Percentiles rank a stretch among this genome's conserved stretches.
Evolutionary conservation across 2,329 filamentous ascomycete species (phyloP).

Genomic region (Penicillium sp.): DNA sequence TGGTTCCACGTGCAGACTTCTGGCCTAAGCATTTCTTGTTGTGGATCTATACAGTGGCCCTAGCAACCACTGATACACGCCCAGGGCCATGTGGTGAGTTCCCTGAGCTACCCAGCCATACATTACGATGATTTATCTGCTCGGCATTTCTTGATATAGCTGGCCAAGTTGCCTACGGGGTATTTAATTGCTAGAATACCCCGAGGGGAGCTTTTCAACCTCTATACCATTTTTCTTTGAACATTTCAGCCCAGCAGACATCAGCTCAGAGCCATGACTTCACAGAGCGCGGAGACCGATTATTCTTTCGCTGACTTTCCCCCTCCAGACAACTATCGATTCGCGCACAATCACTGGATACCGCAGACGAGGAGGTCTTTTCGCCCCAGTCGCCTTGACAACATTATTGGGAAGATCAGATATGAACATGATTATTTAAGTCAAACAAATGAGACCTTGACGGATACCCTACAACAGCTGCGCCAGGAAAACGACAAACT

Average conservation of each 20-base stretch:
- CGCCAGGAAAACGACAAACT: background rate
- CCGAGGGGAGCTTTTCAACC: background rate
- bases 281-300: background rate
- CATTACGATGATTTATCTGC: background rate
- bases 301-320: background rate
- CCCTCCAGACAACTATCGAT: background rate
- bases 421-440: background rate
- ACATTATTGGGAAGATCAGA: background rate
- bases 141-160: background rate
- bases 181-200: background rate
- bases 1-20: background rate
- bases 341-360: background rate
- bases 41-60: background rate
- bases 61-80: background rate
- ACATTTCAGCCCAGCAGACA: background rate
- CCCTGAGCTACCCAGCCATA: background rate
- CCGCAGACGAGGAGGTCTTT: background rate
- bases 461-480: too few species aligned
- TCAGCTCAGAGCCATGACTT: background rate
- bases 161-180: background rate
- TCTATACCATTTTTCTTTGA: background rate
- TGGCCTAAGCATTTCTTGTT: background rate
- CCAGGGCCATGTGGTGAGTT: background rate
- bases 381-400: background rate
- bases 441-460: background rate